Conservation (phyloP, 1,139 yeast species). For the Taphrina deformans region DNA sequence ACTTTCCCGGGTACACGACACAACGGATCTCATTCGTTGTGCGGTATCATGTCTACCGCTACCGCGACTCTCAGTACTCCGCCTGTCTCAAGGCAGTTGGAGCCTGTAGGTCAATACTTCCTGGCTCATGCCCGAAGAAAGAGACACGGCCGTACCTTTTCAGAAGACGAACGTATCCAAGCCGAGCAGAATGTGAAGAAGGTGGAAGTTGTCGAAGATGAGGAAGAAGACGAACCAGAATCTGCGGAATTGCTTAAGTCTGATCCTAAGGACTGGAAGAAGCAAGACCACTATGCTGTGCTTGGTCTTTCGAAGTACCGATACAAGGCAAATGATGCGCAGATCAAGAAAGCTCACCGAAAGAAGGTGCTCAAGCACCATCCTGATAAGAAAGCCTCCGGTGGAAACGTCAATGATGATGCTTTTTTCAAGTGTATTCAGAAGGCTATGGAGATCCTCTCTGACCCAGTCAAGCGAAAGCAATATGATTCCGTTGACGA, state of each 20-base stretch:
- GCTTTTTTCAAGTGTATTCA: slow-evolving; percentile 98
- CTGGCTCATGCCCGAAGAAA: slow-evolving; percentile 97
- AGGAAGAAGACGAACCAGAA: slow-evolving; percentile 76
- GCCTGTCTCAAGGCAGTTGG: slow-evolving; percentile 50
- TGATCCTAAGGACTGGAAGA: slow-evolving; percentile 95
- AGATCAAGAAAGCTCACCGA: slow-evolving; percentile 90
- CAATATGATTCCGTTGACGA: slow-evolving; percentile 96
- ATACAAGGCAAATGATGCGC: slow-evolving; percentile 87
- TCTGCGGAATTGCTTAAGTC: slow-evolving; percentile 69
- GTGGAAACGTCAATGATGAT: slow-evolving; percentile 86
- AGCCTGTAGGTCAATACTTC: slow-evolving; percentile 95
- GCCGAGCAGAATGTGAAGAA: slow-evolving; percentile 82
- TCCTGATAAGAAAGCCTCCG: slow-evolving; percentile 94
- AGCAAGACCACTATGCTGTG: slow-evolving; percentile 93
- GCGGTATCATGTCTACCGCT: slow-evolving; percentile 22
- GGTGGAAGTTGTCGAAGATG: slow-evolving; percentile 73
- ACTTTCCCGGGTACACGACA: no score
- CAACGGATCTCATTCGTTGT: no score
- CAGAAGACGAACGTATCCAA: slow-evolving; percentile 91
- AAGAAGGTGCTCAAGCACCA: slow-evolving; percentile 95
- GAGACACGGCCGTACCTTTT: slow-evolving; percentile 96
- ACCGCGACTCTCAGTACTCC: slow-evolving; percentile 25
- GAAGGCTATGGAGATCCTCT: slow-evolving; percentile 87
- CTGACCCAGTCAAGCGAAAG: slow-evolving; percentile 80
- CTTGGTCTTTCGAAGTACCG: slow-evolving; percentile 90